These are phyloP conservation scores for Exsudoporus frostii DNA, from an alignment of 768 basidiomycete genomes.

Conservation along the genomic window DNA sequence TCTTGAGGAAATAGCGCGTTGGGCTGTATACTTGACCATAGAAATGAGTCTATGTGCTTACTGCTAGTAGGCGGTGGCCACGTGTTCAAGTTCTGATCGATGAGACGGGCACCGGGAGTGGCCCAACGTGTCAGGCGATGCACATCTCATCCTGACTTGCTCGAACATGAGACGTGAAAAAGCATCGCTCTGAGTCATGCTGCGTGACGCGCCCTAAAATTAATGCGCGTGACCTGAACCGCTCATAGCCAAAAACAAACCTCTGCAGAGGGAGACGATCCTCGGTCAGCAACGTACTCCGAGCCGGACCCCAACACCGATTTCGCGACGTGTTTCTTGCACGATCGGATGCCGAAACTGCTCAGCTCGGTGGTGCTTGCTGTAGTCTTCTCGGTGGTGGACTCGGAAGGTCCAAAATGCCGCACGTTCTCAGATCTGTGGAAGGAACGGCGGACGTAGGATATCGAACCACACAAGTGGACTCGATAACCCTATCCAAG, in stretches of 20 bases:
- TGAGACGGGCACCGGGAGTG: neutral
- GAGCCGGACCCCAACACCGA: neutral
- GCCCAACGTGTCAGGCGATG: slow-evolving; percentile 5
- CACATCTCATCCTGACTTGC: neutral
- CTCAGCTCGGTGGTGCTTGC: neutral
- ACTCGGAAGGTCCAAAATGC: neutral
- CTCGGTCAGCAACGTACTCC: neutral
- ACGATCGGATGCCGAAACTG: neutral
- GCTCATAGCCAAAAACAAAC: neutral
- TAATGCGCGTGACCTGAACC: neutral
- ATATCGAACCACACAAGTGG: neutral
- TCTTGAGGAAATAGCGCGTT: neutral
- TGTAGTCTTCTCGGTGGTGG: neutral
- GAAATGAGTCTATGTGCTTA: neutral
- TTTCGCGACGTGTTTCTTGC: neutral
- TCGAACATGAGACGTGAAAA: neutral
- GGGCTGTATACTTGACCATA: neutral
- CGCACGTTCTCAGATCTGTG: neutral
- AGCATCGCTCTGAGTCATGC: slow-evolving; percentile 10
- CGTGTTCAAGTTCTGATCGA: neutral
- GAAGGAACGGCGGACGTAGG: neutral
- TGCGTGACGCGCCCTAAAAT: neutral
- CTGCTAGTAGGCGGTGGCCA: slow-evolving; percentile 4
- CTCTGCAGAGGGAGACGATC: neutral
- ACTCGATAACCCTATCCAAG: neutral